phyloP scores from a whole-genome alignment of 352 stramenopile genomes.

The Pythium phragmitis region DNA sequence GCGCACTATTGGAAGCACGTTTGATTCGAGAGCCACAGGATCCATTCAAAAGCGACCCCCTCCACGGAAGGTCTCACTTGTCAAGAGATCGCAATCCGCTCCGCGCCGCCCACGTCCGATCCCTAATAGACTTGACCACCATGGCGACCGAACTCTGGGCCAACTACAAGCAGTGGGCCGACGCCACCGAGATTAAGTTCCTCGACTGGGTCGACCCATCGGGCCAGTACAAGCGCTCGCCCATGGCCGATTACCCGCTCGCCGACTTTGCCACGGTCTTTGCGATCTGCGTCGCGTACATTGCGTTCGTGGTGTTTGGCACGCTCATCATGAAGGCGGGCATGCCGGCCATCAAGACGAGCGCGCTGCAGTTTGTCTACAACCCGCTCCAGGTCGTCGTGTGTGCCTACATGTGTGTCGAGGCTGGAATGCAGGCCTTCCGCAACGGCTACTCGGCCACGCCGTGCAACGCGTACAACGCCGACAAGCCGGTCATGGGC shows the following conservation, averaged over 20 bases:
- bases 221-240: constrained; percentile 50
- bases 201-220: constrained; percentile 7
- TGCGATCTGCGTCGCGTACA: constrained; percentile 60
- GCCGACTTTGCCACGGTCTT: constrained; percentile 60
- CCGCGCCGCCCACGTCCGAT: not conserved
- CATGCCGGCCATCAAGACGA: constrained; percentile 73
- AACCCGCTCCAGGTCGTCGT: constrained; percentile 96
- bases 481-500: constrained; percentile 89
- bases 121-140: constrained; percentile 3
- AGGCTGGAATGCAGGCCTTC: constrained; percentile 91
- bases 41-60: constrained; percentile 5
- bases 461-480: constrained; percentile 92
- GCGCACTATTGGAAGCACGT: not conserved
- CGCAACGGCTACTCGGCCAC: constrained; percentile 87
- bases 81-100: constrained; percentile 11
- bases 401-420: constrained; percentile 97
- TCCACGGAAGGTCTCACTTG: not conserved
- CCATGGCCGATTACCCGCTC: constrained; percentile 63
- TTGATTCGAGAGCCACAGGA: constrained; percentile 7
- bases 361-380: constrained; percentile 93
- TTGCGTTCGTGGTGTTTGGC: constrained; percentile 67
- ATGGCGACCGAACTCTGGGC: constrained; percentile 23
- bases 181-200: constrained; percentile 16
- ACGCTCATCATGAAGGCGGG: constrained; percentile 74
- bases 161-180: constrained; percentile 26